Conservation (phyloP, 108 stramenopile genomes). For the Cafeteria roenbergensis region DNA sequence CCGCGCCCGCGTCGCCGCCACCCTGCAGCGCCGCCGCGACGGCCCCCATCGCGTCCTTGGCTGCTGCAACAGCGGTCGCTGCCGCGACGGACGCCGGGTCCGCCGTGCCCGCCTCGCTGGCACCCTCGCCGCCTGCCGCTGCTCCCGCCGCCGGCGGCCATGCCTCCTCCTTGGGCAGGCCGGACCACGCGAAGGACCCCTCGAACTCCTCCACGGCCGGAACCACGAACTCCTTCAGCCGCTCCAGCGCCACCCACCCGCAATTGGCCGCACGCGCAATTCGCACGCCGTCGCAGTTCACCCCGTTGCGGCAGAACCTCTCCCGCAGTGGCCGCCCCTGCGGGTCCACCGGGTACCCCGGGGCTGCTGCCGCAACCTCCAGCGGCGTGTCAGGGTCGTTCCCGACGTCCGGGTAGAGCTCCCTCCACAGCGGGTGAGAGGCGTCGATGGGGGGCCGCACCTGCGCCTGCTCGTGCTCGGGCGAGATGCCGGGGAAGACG, state of each 20-base stretch:
- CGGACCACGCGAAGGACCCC: neutral
- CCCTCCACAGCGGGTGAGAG: neutral
- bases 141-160: neutral
- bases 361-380: neutral
- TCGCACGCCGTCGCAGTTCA: slow-evolving; percentile 3
- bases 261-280: slow-evolving; percentile 1
- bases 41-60: no score
- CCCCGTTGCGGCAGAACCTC: slow-evolving; percentile 3
- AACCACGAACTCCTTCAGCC: neutral
- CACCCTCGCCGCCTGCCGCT: neutral
- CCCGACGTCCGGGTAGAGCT: neutral
- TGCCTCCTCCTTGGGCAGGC: neutral
- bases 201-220: neutral
- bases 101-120: neutral
- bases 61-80: neutral
- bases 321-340: neutral
- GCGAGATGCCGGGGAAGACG: slow-evolving; percentile 1
- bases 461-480: neutral
- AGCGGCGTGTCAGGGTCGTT: neutral
- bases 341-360: neutral
- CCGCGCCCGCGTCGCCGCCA: neutral
- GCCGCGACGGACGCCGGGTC: no score
- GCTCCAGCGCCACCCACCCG: slow-evolving; percentile 5
- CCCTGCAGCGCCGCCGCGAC: no score
- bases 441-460: neutral